Base-by-base conservation (phyloP, 257 asterid genomes). In the Capsicum rhomboideum region DNA sequence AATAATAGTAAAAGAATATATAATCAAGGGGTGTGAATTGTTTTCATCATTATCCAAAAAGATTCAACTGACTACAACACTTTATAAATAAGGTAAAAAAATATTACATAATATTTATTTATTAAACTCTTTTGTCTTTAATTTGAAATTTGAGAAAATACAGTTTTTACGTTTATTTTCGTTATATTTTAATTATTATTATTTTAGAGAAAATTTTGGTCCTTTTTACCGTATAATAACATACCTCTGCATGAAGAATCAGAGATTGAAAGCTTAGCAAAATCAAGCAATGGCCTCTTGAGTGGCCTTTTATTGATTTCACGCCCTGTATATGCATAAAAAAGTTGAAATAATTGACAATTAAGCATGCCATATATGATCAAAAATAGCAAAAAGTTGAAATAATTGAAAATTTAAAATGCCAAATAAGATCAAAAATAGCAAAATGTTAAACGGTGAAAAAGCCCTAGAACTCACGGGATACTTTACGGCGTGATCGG, bases 241-340 rank as follows among this genome's bases (percentile, higher is more conserved):
- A 83, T 82, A 93, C 97, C 93, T 89, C 58, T 87, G 9, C 91
- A 71, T 85, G 97, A 89, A 81, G 94, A 92, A 42, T 89, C 92
- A 1, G 96, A 89, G 29, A 96, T 58, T 0, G 98, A 89, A 54
- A 96, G 93, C 86, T 90, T 94, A 6, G 34, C 91, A 77, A 96
- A 91, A 86, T 96, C 98, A 46, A 91, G 83, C 89, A 91, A 87
- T 50, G 97, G 89, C 49, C 92, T 87, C 87, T 96, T 96, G 0
- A 79, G 58, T 14, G 97, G 97, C 82, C 97, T 89, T 85, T 89
- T 94, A 3, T 87, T 91, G 78, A 94, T 92, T 89, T 91, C 96
- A 31, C 94, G 94, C 97, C 94, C 97, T 93, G 64, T 50, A 1
- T 56, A 6, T 21, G 46, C 66, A 21, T 55, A 44, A 67, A 4